Percentiles rank a stretch among this genome's conserved stretches.
These are phyloP conservation scores for Talaromyces adpressus DNA, from an alignment of 495 filamentous ascomycete species.

Conservation along the genomic window DNA sequence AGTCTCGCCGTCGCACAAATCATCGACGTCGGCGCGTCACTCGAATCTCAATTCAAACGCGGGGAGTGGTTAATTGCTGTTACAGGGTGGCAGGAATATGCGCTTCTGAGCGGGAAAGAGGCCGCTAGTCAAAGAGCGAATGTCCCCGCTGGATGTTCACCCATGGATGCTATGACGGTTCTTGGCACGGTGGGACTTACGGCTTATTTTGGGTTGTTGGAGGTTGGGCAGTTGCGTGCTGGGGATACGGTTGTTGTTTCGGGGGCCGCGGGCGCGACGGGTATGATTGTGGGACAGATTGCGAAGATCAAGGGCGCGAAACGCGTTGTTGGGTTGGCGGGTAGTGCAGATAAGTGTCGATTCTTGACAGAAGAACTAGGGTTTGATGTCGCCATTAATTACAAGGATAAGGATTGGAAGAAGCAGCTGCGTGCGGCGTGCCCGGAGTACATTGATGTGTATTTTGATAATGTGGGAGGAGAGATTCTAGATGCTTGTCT, in stretches of 20 bases:
- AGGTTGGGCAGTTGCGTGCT: constrained; percentile 47
- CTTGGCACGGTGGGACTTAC: constrained; percentile 54
- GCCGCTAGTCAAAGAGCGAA: constrained; percentile 26
- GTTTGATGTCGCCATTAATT: constrained; percentile 49
- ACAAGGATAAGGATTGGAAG: constrained; percentile 47
- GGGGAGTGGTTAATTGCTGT: constrained; percentile 47
- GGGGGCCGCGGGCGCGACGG: constrained; percentile 65
- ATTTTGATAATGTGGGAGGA: constrained; percentile 51
- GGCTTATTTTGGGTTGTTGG: constrained; percentile 60
- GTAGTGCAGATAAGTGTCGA: constrained; percentile 40
- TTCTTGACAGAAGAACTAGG: constrained; percentile 41
- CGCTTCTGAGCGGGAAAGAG: constrained; percentile 39
- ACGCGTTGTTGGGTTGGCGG: constrained; percentile 45
- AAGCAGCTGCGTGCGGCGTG: constrained; percentile 39
- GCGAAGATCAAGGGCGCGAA: constrained; percentile 53
- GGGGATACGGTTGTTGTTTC: constrained; percentile 62
- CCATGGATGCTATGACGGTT: constrained; percentile 55
- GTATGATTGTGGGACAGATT: constrained; percentile 63
- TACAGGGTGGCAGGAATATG: constrained; percentile 59
- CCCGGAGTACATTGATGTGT: constrained; percentile 49
- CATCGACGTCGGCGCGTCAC: constrained; percentile 31
- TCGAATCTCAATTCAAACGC: constrained; percentile 31
- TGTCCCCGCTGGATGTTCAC: constrained; percentile 38
- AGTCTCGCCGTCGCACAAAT: constrained; percentile 51
- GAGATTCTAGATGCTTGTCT: constrained; percentile 50